These are phyloP conservation scores for Verbascum thapsus DNA, from an alignment of 257 asterid genomes.

Conservation along the genomic window DNA sequence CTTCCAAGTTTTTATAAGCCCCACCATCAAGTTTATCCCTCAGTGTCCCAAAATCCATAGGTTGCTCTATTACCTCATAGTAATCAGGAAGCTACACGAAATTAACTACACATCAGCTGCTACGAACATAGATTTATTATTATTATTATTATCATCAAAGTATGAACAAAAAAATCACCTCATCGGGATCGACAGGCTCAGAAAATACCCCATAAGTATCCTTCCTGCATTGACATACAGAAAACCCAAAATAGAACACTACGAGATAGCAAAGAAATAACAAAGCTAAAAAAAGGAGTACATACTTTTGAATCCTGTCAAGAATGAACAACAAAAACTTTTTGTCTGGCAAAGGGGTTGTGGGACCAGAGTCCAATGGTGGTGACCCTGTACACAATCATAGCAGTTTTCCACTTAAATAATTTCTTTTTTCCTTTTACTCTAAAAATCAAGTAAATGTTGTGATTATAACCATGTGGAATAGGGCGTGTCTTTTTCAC, in stretches of 20 bases:
- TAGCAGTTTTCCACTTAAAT: slow-evolving; percentile 32
- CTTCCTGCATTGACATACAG: slow-evolving; percentile 70
- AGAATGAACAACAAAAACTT: slow-evolving; percentile 88
- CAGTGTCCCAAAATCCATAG: slow-evolving; percentile 96
- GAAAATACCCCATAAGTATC: slow-evolving; percentile 91
- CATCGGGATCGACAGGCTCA: slow-evolving; percentile 88
- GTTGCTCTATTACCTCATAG: slow-evolving; percentile 76
- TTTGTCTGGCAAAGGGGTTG: slow-evolving; percentile 97
- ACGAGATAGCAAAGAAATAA: too few species aligned
- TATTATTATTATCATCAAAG: neutral
- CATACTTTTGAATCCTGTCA: slow-evolving; percentile 99
- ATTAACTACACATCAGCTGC: slow-evolving; percentile 33
- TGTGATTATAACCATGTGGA: slow-evolving; percentile 53
- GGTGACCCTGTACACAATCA: slow-evolving; percentile 70
- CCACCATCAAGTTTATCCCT: slow-evolving; percentile 73
- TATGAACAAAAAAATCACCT: slow-evolving; percentile 49
- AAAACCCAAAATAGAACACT: slow-evolving; percentile 31
- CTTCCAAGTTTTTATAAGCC: slow-evolving; percentile 63
- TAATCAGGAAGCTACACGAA: slow-evolving; percentile 93
- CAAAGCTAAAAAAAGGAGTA: slow-evolving; percentile 29
- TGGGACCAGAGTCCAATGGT: slow-evolving; percentile 87
- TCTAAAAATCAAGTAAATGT: slow-evolving; percentile 33
- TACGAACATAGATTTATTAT: slow-evolving; percentile 14
- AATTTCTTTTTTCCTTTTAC: slow-evolving; percentile 4
- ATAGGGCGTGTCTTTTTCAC: slow-evolving; percentile 69